These are phyloP conservation scores for Pichia sp. DNA, from an alignment of 1,139 yeast genomes.

Conservation along the genomic window DNA sequence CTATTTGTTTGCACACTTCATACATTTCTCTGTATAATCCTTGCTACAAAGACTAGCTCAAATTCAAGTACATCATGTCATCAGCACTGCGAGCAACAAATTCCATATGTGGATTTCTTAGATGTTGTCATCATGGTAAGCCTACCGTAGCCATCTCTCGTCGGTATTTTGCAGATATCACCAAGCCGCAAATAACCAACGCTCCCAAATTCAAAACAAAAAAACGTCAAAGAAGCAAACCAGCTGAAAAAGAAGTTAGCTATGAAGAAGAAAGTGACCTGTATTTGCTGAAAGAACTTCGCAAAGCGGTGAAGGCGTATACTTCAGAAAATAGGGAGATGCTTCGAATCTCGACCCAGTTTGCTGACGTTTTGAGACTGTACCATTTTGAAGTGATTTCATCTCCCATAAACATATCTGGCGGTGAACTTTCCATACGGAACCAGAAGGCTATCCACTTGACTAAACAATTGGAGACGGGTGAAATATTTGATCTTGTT, in stretches of 20 bases:
- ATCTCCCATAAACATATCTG: slow-evolving; percentile 7
- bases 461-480: background rate
- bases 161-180: no score
- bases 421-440: background rate
- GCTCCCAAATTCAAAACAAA: background rate
- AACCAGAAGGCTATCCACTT: slow-evolving; percentile 10
- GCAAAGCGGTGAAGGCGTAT: background rate
- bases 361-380: slow-evolving; percentile 3
- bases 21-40: background rate
- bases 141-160: no score
- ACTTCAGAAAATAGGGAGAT: slow-evolving; percentile 2
- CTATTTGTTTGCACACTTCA: background rate
- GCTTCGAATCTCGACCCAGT: slow-evolving; percentile 3
- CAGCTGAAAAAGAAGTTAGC: background rate
- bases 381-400: slow-evolving; percentile 9
- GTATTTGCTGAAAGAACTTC: slow-evolving; percentile 7
- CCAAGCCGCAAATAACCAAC: no score
- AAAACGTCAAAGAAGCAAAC: background rate
- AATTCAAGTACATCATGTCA: no score
- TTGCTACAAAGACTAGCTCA: background rate
- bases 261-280: slow-evolving; percentile 8
- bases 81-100: no score
- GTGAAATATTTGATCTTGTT: slow-evolving; percentile 5
- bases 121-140: no score
- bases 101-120: no score